A percentile compares a stretch with the other conserved stretches of the same genome.
Evolutionary conservation across 2,329 filamentous ascomycete species (phyloP).

Genomic region (Calonectria naviculata): DNA sequence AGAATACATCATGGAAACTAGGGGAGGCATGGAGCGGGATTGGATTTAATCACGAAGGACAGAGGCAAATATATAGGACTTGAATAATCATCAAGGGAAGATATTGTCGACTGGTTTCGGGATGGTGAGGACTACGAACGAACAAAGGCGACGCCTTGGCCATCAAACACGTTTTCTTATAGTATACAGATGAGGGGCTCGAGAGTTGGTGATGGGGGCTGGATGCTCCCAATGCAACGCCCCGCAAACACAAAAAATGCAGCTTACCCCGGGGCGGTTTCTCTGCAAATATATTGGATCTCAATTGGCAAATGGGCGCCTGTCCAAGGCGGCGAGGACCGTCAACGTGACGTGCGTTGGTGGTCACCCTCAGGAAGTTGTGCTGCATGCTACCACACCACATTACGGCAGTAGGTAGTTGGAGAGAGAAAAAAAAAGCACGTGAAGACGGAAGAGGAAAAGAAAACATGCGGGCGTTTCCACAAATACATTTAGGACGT

Average conservation of each 20-base stretch:
- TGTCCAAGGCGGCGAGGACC: too few species aligned
- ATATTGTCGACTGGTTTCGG: slow-evolving; percentile 37
- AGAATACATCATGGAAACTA: slow-evolving; percentile 39
- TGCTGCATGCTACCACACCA: neutral
- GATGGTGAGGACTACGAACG: neutral
- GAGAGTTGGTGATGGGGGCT: too few species aligned
- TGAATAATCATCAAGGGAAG: neutral
- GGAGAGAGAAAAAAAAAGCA: neutral
- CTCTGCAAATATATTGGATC: neutral
- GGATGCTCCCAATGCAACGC: neutral
- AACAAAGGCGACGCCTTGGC: neutral
- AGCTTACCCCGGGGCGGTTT: neutral
- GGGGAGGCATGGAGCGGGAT: neutral
- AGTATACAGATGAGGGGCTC: neutral
- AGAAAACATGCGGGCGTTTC: neutral
- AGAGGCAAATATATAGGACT: neutral
- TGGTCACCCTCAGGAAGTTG: neutral
- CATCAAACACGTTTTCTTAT: neutral
- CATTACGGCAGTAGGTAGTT: neutral
- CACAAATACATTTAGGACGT: neutral
- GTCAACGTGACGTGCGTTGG: neutral
- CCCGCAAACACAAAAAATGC: neutral
- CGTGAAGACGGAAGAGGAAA: neutral
- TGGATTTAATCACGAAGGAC: too few species aligned
- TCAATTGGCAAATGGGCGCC: neutral